These are phyloP conservation scores for Geoglossum glabrum DNA, from an alignment of 495 filamentous ascomycete species.

Conservation along the genomic window DNA sequence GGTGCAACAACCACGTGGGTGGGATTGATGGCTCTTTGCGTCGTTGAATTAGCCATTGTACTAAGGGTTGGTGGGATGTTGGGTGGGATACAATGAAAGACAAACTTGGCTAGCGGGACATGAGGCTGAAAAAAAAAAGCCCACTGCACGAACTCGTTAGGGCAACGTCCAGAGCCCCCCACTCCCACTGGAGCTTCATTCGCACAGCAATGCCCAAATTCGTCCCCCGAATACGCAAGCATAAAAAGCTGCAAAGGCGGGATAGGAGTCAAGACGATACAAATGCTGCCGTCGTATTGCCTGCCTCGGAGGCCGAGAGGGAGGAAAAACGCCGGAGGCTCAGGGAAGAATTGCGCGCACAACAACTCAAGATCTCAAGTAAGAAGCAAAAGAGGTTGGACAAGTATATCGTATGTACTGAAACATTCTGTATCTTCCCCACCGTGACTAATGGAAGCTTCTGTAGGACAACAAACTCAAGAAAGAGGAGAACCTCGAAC, in stretches of 20 bases:
- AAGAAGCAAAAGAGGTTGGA: constrained; percentile 92
- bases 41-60: not conserved
- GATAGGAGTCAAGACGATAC: constrained; percentile 38
- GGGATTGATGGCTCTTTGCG: constrained; percentile 3
- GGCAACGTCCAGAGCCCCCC: not conserved
- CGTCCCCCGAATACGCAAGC: constrained; percentile 62
- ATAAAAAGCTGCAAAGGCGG: constrained; percentile 41
- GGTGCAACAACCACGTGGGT: constrained; percentile 20
- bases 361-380: constrained; percentile 52
- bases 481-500: constrained; percentile 77
- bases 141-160: not conserved
- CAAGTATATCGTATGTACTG: constrained; percentile 59
- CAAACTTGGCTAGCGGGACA: not conserved
- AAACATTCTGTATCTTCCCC: not conserved
- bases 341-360: constrained; percentile 36
- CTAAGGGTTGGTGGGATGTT: too few relatives aligned
- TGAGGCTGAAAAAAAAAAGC: constrained; percentile 3
- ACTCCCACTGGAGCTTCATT: not conserved
- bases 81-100: not conserved
- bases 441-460: not conserved
- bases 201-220: constrained; percentile 46
- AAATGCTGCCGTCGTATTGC: constrained; percentile 52
- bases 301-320: constrained; percentile 41
- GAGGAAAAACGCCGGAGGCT: constrained; percentile 50
- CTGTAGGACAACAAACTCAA: constrained; percentile 66